Base-by-base conservation (phyloP, 208 protist species). In the Trypanosoma melophagium region DNA sequence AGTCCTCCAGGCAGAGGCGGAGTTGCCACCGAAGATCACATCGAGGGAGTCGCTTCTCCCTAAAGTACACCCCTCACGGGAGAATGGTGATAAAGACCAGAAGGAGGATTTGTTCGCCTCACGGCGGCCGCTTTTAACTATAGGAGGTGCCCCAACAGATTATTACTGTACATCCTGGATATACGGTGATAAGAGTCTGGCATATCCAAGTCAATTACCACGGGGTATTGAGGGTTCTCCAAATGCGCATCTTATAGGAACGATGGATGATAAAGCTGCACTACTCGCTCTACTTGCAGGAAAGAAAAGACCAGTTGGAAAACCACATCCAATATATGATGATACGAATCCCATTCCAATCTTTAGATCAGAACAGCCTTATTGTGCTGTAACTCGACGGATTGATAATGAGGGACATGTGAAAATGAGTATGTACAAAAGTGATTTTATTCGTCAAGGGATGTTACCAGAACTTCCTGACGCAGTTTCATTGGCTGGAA, bases 361-460 rank as follows among this genome's bases (percentile, higher is more conserved):
- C 45, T 56, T 71, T 5, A 60, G 54, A 10, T 50, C 41, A n/a
- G 81, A 81, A 58, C 78, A 90, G 71, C 71, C 74, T 22, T 69
- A 22, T 25, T 89, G 77, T 55, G 74, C 64, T 16, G 81, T 91
- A 12, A 81, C 83, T 41, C 72, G 74, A 24, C 81, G 86, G 0
- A 60, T 90, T n/a, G 86, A 89, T 61, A 69, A 87, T 45, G 86
- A 94, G 70, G 80, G 82, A 10, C 71, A 86, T 66, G 84, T 92
- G 38, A 81, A 83, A 17, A 81, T 79, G 73, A 84, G 84, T 66
- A 87, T 87, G 17, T 92, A 92, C 71, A 64, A 77, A 42, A 84
- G 74, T 58, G 80, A 91, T 69, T 87, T 76, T 60, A 65, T 90
- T n/a, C 54, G 89, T 58, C 89, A 89, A 59, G 40, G 61, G n/a